A percentile compares a stretch with the other conserved stretches of the same genome.
Evolutionary conservation across 768 basidiomycete species (phyloP).

Genomic region (Butyriboletus loyo): DNA sequence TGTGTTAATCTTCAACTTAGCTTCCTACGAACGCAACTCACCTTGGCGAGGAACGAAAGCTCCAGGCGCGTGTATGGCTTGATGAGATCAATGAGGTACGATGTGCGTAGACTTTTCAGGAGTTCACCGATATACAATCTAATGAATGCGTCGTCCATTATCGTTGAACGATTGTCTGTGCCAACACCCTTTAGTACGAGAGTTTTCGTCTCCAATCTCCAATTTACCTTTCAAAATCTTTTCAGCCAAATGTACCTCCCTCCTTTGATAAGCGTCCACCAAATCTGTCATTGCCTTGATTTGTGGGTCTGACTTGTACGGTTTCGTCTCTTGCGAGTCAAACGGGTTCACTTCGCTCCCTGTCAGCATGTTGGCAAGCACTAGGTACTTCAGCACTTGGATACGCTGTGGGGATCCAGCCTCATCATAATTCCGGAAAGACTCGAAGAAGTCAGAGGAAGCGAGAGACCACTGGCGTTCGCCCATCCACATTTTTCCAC

Average conservation of each 20-base stretch:
- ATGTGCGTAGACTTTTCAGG: constrained; percentile 87
- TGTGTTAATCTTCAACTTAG: not conserved
- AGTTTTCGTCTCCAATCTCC: not conserved
- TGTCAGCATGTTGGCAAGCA: constrained; percentile 96
- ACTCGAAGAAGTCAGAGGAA: constrained; percentile 98
- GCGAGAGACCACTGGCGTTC: constrained; percentile 99
- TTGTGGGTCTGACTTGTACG: constrained; percentile 92
- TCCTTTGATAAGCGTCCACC: constrained; percentile 93
- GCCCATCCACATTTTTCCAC: constrained; percentile 99
- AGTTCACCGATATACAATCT: constrained; percentile 95
- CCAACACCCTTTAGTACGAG: not conserved
- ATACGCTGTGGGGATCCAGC: constrained; percentile 95
- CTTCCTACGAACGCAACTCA: constrained; percentile 27
- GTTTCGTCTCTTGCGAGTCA: constrained; percentile 99
- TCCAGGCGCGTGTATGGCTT: constrained; percentile 96
- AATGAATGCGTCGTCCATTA: constrained; percentile 96
- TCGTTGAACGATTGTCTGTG: constrained; percentile 87
- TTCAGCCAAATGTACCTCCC: constrained; percentile 97
- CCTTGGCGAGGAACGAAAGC: constrained; percentile 89
- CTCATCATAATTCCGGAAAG: constrained; percentile 98
- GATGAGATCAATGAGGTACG: constrained; percentile 96
- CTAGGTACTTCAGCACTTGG: constrained; percentile 97
- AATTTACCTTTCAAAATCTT: constrained; percentile 81
- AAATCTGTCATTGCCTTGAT: constrained; percentile 98
- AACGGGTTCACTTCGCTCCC: constrained; percentile 99